A percentile compares a stretch with the other conserved stretches of the same genome.
Conservation (phyloP, 148 eudicot species). For the Camellia lanceoleosa region DNA sequence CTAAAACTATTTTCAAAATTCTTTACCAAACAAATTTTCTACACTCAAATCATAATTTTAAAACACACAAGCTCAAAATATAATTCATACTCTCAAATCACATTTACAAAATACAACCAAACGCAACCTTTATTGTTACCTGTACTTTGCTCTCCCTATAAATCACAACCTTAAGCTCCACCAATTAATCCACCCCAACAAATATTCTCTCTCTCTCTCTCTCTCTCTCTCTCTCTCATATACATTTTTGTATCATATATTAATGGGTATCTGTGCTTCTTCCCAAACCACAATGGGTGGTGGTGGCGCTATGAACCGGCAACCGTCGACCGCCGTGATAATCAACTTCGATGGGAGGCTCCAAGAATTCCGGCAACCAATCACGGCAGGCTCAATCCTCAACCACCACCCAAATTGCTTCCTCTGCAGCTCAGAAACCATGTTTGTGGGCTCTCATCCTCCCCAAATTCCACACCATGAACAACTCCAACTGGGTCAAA, state of each 20-base stretch:
- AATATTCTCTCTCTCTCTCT: background rate
- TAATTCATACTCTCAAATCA: no score
- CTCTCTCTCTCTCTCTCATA: background rate
- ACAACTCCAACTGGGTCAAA: slow-evolving; percentile 48
- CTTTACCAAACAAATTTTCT: no score
- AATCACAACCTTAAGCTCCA: background rate
- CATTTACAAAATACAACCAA: no score
- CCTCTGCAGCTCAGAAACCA: slow-evolving; percentile 53
- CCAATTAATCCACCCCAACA: background rate
- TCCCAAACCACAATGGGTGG: slow-evolving; percentile 19
- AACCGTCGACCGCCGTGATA: slow-evolving; percentile 34
- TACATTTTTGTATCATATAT: background rate
- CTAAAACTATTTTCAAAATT: no score
- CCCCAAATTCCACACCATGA: slow-evolving; percentile 36
- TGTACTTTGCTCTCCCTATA: background rate
- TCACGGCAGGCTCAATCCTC: slow-evolving; percentile 36
- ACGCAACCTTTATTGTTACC: no score
- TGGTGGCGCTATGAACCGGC: slow-evolving; percentile 25
- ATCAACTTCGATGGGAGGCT: slow-evolving; percentile 42
- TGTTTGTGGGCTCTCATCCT: slow-evolving; percentile 36
- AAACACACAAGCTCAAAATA: no score
- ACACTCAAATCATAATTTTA: no score
- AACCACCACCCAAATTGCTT: slow-evolving; percentile 31
- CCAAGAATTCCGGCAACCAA: slow-evolving; percentile 42
- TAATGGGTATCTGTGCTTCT: slow-evolving; percentile 21